Evolutionary conservation across 106 monocot species (phyloP).

Genomic region (Iris macrosiphon): DNA sequence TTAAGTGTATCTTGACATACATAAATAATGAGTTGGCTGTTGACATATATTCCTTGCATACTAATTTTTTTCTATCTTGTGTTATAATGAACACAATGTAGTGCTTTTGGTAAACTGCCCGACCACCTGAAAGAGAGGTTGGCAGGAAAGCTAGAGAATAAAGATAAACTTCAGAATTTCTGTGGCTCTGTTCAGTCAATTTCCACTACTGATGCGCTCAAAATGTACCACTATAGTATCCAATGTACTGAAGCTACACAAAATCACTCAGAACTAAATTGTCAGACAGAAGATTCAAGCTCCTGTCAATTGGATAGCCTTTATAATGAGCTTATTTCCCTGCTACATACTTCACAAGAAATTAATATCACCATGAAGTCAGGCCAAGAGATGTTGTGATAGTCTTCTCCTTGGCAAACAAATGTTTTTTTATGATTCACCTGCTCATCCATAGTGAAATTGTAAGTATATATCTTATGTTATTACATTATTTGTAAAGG

Average conservation of each 20-base stretch:
- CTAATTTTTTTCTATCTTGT: not conserved
- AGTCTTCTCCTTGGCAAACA: no score
- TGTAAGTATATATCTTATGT: not conserved
- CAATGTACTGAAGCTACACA: not conserved
- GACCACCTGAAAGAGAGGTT: conserved; percentile 52
- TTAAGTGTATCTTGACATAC: no score
- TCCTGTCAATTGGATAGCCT: conserved; percentile 6
- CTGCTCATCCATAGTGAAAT: no score
- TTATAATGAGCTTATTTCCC: not conserved
- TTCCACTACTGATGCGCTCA: conserved; percentile 14
- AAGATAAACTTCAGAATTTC: conserved; percentile 30
- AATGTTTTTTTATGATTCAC: no score
- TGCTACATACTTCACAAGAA: conserved; percentile 6
- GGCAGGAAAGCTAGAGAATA: conserved; percentile 16
- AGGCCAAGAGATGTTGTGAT: not conserved
- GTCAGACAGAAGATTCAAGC: not conserved
- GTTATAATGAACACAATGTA: conserved; percentile 8
- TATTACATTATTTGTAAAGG: not conserved
- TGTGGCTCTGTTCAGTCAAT: conserved; percentile 12
- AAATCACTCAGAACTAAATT: not conserved
- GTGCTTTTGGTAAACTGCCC: conserved; percentile 46
- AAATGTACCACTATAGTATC: conserved; percentile 9
- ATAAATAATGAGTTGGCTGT: no score
- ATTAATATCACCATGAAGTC: not conserved
- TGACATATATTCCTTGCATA: no score